These are phyloP conservation scores for Dothiorella sarmentorum DNA, from an alignment of 2,329 filamentous ascomycete genomes.

Conservation along the genomic window DNA sequence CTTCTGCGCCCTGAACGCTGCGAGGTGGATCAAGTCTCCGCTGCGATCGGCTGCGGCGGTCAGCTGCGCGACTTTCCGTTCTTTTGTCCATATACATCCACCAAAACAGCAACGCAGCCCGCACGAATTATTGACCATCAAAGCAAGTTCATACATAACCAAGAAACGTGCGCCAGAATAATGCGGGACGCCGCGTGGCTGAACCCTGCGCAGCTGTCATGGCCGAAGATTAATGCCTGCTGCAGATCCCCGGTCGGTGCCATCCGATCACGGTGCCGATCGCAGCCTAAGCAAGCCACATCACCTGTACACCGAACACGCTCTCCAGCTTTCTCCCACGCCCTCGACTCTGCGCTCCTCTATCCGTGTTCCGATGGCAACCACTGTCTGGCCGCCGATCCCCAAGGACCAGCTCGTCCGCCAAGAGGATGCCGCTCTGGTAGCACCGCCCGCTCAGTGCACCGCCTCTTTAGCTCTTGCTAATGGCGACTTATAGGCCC, in stretches of 20 bases:
- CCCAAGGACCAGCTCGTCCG: slow-evolving; percentile 47
- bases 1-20: not conserved
- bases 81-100: too few relatives aligned
- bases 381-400: slow-evolving; percentile 59
- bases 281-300: slow-evolving; percentile 12
- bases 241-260: slow-evolving; percentile 5
- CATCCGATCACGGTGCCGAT: slow-evolving; percentile 1
- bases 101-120: too few relatives aligned
- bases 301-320: slow-evolving; percentile 10
- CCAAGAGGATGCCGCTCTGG: slow-evolving; percentile 54
- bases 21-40: not conserved
- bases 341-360: not conserved
- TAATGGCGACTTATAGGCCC: slow-evolving; percentile 36
- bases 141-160: too few relatives aligned
- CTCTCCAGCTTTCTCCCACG: not conserved
- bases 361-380: slow-evolving; percentile 50
- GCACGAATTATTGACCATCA: too few relatives aligned
- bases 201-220: slow-evolving; percentile 11
- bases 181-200: not conserved
- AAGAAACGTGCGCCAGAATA: not conserved
- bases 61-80: not conserved
- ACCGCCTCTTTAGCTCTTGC: not conserved
- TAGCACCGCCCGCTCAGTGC: slow-evolving; percentile 25
- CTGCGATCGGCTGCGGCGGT: slow-evolving; percentile 5
- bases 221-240: slow-evolving; percentile 4